Base-by-base conservation (phyloP, 2,329 filamentous ascomycete species). In the Arthroderma uncinatum region DNA sequence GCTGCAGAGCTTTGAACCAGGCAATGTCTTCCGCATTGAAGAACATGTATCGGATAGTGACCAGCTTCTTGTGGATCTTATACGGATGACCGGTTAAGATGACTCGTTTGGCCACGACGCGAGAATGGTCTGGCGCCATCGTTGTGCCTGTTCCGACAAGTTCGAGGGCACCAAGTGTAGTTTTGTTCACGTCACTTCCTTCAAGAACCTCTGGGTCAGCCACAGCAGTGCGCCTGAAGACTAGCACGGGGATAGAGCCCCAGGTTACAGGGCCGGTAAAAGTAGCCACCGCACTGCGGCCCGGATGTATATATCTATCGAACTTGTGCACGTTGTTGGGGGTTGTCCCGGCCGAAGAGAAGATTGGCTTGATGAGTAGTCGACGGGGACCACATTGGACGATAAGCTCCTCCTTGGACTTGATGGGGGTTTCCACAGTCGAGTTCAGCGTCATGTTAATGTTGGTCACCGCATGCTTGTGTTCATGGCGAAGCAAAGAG, bases 21-120 rank as follows among this genome's bases (percentile, higher is more conserved):
- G 87, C 83, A 33, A 98, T 89, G 63, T 98, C 94, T 66, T 92
- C 89, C 53, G 86, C 79, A 77, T 92, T 94, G 83, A 98, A 98
- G 80, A 98, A 98, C 94, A 98, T 98, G 80, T 98, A 98, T 30
- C 93, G 86, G 50, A 98, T 85, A 0, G 94, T 98, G 59, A 98
- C 93, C 23, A 98, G 79, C 73, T 87, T 90, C 81, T 95, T 96
- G 82, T 98, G 89, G 71, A 98, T 98, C 76, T 98, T 95, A 80
- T 89, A 96, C 0, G 94, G 93, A 69, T 98, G 92, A 14, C 93
- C 94, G 0, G 93, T 95, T 58, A 98, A 79, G 62, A 97, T 88
- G 64, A 95, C 84, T 55, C 93, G 86, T 76, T 98, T 98, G 65
- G 92, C 91, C 59, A 98, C 83, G 57, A 98, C 86, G 39, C 93